These are phyloP conservation scores for Cladorrhinum sp. DNA, from an alignment of 2,329 filamentous ascomycete genomes.

Conservation along the genomic window DNA sequence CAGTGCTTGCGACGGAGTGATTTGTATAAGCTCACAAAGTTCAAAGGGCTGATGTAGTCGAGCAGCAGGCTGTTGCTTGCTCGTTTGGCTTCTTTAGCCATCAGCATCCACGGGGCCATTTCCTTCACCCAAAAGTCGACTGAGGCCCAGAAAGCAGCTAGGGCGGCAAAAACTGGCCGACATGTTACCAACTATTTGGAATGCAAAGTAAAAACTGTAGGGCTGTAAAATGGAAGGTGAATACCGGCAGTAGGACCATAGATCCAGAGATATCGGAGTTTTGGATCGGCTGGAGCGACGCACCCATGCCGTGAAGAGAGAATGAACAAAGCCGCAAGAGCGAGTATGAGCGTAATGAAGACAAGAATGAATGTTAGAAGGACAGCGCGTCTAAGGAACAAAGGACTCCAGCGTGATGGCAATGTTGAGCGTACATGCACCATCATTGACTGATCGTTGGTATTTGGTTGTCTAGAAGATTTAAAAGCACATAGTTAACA, in stretches of 20 bases:
- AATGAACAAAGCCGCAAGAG: slow-evolving; percentile 1
- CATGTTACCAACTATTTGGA: not conserved
- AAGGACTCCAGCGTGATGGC: not conserved
- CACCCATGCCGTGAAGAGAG: not conserved
- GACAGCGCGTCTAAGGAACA: not conserved
- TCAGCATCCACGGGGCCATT: slow-evolving; percentile 2
- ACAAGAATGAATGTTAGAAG: not conserved
- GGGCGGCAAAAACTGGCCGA: not conserved
- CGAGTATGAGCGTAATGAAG: not conserved
- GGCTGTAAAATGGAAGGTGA: not conserved
- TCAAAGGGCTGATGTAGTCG: slow-evolving; percentile 1
- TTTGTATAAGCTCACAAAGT: not conserved
- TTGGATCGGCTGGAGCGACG: not conserved
- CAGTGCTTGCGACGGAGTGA: slow-evolving; percentile 1
- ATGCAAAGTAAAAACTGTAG: not conserved
- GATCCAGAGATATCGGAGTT: slow-evolving; percentile 2
- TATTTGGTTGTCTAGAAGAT: too few relatives aligned
- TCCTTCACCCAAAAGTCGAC: slow-evolving; percentile 4
- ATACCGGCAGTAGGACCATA: slow-evolving; percentile 7
- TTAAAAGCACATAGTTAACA: too few relatives aligned
- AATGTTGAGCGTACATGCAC: too few relatives aligned
- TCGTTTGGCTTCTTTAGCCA: not conserved
- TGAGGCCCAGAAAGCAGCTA: slow-evolving; percentile 4
- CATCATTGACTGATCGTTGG: too few relatives aligned
- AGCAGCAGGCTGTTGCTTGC: not conserved